Percentiles rank a stretch among this genome's conserved stretches.
Conservation (phyloP, 495 filamentous ascomycete genomes). For the Lasiosphaeria ovina region DNA sequence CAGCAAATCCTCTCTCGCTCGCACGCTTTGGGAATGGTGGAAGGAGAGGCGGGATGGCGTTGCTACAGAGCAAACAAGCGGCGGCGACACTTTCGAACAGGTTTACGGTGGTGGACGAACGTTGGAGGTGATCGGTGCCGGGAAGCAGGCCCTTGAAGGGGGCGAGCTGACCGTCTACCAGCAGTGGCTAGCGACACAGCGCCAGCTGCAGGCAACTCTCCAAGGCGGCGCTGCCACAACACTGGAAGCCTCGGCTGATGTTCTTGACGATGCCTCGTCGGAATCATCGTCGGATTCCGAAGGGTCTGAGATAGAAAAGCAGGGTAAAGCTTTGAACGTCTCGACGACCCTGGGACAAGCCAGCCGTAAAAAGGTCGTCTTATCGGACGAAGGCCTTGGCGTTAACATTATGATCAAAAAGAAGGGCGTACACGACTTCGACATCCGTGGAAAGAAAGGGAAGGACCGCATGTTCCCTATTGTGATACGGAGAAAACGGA, state of each 20-base stretch:
- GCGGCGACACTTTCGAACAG: conserved; percentile 62
- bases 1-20: conserved; percentile 46
- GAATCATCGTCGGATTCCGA: conserved; percentile 80
- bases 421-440: conserved; percentile 85
- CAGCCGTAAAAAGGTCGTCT: conserved; percentile 73
- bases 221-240: conserved; percentile 62
- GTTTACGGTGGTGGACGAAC: conserved; percentile 63
- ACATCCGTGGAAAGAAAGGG: conserved; percentile 89
- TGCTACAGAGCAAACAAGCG: conserved; percentile 53
- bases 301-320: conserved; percentile 83
- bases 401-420: conserved; percentile 87
- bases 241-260: conserved; percentile 70
- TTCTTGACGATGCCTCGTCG: conserved; percentile 77
- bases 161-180: conserved; percentile 80
- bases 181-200: conserved; percentile 79
- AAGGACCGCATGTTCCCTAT: conserved; percentile 91
- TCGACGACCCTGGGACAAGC: conserved; percentile 78
- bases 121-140: conserved; percentile 56
- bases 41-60: conserved; percentile 63
- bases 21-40: conserved; percentile 71
- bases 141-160: conserved; percentile 63
- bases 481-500: conserved; percentile 71
- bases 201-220: conserved; percentile 73
- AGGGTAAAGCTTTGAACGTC: conserved; percentile 87
- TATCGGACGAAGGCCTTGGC: conserved; percentile 83